Evolutionary conservation across 75 land plant species (phyloP).

Genomic region (Isoetes taiwanensis): DNA sequence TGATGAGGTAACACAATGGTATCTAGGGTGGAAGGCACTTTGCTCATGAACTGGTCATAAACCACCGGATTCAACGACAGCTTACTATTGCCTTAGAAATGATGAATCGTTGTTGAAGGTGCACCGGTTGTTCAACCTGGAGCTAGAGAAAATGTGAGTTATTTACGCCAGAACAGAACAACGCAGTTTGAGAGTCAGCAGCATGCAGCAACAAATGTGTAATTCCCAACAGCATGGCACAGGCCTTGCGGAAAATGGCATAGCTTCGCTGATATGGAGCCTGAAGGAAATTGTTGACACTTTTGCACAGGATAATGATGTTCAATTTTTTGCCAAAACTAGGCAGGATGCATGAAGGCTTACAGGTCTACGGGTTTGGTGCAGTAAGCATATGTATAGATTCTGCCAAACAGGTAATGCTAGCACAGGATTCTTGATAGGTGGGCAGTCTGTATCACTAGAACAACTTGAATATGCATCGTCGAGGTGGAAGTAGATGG

Average conservation of each 20-base stretch:
- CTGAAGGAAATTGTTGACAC: conserved; percentile 69
- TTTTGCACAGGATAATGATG: conserved; percentile 57
- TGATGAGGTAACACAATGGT: conserved; percentile 80
- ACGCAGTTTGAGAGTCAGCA: conserved; percentile 68
- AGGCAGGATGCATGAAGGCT: conserved; percentile 64
- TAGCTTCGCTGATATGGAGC: conserved; percentile 34
- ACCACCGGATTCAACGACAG: conserved; percentile 56
- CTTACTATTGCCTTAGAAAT: conserved; percentile 69
- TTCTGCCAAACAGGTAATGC: conserved; percentile 55
- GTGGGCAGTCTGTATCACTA: conserved; percentile 59
- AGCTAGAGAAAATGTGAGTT: conserved; percentile 64
- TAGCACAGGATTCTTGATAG: conserved; percentile 57
- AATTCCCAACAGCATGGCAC: conserved; percentile 36
- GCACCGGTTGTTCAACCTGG: conserved; percentile 64
- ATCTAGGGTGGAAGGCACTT: conserved; percentile 79
- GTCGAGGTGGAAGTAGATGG: conserved; percentile 27
- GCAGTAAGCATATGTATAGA: conserved; percentile 58
- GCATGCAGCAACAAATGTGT: conserved; percentile 26
- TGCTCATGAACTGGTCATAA: conserved; percentile 63
- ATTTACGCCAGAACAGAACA: conserved; percentile 55
- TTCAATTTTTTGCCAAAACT: conserved; percentile 71
- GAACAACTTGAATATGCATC: conserved; percentile 72
- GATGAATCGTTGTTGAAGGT: conserved; percentile 82
- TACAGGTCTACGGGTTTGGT: conserved; percentile 86
- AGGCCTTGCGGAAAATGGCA: conserved; percentile 20